phyloP scores from a whole-genome alignment of 2,329 filamentous ascomycete species.

The Sporothrix protearum region DNA sequence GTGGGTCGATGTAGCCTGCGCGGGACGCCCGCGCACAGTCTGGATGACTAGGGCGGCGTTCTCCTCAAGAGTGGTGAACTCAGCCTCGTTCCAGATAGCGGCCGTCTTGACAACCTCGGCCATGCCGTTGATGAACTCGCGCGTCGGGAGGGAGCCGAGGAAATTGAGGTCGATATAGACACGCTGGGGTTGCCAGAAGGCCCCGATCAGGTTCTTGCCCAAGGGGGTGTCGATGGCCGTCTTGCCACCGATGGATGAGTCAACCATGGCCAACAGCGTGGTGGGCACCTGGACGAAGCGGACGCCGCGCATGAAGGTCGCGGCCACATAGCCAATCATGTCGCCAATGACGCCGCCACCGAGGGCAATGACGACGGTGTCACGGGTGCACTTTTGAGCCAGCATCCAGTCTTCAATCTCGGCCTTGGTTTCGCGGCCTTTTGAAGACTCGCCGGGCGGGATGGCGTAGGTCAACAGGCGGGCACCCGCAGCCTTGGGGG shows the following conservation, averaged over 20 bases:
- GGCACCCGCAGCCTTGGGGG: constrained; percentile 41
- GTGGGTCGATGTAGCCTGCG: constrained; percentile 45
- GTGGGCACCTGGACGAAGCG: constrained; percentile 96
- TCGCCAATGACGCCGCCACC: constrained; percentile 97
- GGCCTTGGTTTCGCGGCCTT: constrained; percentile 88
- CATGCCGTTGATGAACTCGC: constrained; percentile 98
- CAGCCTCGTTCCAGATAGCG: constrained; percentile 86
- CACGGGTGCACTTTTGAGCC: constrained; percentile 85
- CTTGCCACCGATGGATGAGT: constrained; percentile 97
- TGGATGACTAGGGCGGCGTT: constrained; percentile 74
- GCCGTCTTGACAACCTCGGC: constrained; percentile 97
- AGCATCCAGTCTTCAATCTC: constrained; percentile 98
- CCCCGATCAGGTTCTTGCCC: constrained; percentile 92
- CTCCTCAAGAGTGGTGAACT: constrained; percentile 80
- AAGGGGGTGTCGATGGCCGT: constrained; percentile 95
- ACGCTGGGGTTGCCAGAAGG: constrained; percentile 92
- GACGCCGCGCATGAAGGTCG: constrained; percentile 97
- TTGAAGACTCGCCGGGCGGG: constrained; percentile 88
- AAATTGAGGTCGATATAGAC: constrained; percentile 95
- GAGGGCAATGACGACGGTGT: constrained; percentile 90
- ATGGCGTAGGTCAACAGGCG: constrained; percentile 83
- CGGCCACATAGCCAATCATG: constrained; percentile 94
- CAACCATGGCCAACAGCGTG: constrained; percentile 92
- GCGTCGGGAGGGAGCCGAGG: constrained; percentile 79
- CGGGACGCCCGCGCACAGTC: constrained; percentile 58